Evolutionary conservation across 306 rosid genomes (phyloP).

Genomic region (Ormosia semicastrata): DNA sequence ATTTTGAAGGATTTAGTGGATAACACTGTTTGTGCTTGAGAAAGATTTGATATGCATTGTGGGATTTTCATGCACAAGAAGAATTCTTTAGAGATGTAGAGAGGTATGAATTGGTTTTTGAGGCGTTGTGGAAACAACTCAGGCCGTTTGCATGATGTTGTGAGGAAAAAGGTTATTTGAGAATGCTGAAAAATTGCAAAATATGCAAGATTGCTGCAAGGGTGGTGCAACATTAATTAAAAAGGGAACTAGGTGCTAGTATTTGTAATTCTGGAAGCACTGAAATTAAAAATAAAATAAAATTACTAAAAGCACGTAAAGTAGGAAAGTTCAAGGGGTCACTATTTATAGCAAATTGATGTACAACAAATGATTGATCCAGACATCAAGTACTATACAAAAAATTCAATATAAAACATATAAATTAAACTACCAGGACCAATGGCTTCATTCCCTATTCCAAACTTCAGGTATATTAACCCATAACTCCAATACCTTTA

Average conservation of each 20-base stretch:
- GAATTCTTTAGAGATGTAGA: constrained; percentile 45
- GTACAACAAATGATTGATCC: constrained; percentile 50
- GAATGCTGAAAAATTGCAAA: constrained; percentile 21
- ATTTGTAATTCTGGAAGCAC: constrained; percentile 1
- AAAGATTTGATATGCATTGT: constrained; percentile 59
- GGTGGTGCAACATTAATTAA: not conserved
- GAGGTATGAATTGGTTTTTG: constrained; percentile 52
- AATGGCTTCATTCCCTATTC: constrained; percentile 60
- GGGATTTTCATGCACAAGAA: constrained; percentile 58
- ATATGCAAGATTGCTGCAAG: not conserved
- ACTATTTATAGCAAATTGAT: constrained; percentile 36
- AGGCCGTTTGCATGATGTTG: constrained; percentile 48
- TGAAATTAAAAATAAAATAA: not conserved
- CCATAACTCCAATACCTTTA: constrained; percentile 42
- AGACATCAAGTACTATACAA: constrained; percentile 36
- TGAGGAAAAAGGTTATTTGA: constrained; percentile 47
- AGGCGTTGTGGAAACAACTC: constrained; percentile 49
- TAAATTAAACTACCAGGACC: constrained; percentile 47
- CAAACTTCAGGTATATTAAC: constrained; percentile 24
- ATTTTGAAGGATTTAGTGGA: constrained; percentile 39
- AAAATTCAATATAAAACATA: constrained; percentile 33
- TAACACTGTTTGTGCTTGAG: constrained; percentile 43
- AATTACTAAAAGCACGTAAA: not conserved
- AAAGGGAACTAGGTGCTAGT: not conserved
- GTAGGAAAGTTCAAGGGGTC: constrained; percentile 21